A percentile compares a stretch with the other conserved stretches of the same genome.
phyloP scores from a whole-genome alignment of 2,329 filamentous ascomycete species.

The Plenodomus tracheiphilus region DNA sequence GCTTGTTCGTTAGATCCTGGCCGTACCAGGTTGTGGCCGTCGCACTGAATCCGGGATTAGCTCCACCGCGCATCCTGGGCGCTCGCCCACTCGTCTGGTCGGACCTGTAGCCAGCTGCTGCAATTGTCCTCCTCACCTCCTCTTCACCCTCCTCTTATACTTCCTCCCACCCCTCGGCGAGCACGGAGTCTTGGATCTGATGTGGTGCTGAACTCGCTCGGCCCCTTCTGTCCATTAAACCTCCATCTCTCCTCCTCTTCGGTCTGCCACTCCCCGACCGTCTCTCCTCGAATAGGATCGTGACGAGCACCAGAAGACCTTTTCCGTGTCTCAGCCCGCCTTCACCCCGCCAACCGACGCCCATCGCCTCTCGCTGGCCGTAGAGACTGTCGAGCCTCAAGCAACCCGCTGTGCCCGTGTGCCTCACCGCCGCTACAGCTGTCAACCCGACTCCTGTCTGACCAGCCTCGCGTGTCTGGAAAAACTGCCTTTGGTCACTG shows the following conservation, averaged over 20 bases:
- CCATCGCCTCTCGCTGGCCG: conserved; percentile 34
- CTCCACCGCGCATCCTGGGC: conserved; percentile 31
- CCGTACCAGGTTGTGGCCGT: conserved; percentile 28
- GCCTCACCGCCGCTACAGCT: conserved; percentile 49
- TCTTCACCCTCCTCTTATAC: conserved; percentile 31
- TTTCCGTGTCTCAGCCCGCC: conserved; percentile 31
- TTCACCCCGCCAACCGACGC: conserved; percentile 21
- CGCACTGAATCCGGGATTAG: conserved; percentile 18
- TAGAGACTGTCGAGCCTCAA: conserved; percentile 30
- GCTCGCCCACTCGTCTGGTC: conserved; percentile 42
- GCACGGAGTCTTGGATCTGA: conserved; percentile 46
- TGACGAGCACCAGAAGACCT: conserved; percentile 34
- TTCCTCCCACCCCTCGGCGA: conserved; percentile 41
- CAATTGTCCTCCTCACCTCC: conserved; percentile 27
- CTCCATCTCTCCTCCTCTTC: conserved; percentile 41
- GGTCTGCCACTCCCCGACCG: conserved; percentile 36
- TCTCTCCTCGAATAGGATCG: conserved; percentile 40
- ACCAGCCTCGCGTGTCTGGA: conserved; percentile 35
- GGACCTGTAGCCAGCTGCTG: conserved; percentile 41
- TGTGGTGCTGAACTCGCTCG: conserved; percentile 42
- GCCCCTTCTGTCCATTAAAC: conserved; percentile 41
- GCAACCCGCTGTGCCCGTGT: conserved; percentile 30
- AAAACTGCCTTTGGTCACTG: not conserved
- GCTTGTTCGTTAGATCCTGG: conserved; percentile 35
- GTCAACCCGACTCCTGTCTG: conserved; percentile 24